Conservation (phyloP, 352 stramenopile genomes). For the Globisporangium megalacanthum region DNA sequence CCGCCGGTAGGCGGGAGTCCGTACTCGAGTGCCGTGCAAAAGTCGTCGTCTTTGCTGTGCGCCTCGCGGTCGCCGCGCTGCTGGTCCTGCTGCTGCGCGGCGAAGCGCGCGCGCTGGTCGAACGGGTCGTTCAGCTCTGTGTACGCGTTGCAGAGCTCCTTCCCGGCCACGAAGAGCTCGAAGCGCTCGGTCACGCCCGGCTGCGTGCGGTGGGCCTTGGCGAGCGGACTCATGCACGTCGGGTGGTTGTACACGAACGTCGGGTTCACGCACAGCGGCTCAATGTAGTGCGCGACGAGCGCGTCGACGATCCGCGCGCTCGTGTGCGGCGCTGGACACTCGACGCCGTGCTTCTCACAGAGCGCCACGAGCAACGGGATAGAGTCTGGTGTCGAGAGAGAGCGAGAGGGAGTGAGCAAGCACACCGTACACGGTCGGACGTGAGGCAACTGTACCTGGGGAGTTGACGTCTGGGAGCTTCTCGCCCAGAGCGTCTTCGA, state of each 20-base stretch:
- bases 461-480: slow-evolving; percentile 63
- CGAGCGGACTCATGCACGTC: slow-evolving; percentile 95
- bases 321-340: slow-evolving; percentile 92
- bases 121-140: slow-evolving; percentile 98
- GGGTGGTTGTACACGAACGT: slow-evolving; percentile 99
- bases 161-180: slow-evolving; percentile 96
- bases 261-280: slow-evolving; percentile 90
- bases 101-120: slow-evolving; percentile 95
- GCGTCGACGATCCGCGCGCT: slow-evolving; percentile 96
- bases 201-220: slow-evolving; percentile 93
- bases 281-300: slow-evolving; percentile 97
- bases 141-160: slow-evolving; percentile 98
- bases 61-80: slow-evolving; percentile 83
- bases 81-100: slow-evolving; percentile 88
- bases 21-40: slow-evolving; percentile 97
- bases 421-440: background rate
- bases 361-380: slow-evolving; percentile 78
- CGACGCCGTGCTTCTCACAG: slow-evolving; percentile 84
- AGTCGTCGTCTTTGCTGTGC: slow-evolving; percentile 94
- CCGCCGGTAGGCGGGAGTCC: slow-evolving; percentile 95
- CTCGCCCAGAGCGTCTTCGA: slow-evolving; percentile 88
- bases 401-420: background rate
- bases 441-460: slow-evolving; percentile 23
- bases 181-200: slow-evolving; percentile 96
- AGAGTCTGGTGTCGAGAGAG: slow-evolving; percentile 24